Conservation (phyloP, 352 stramenopile genomes). For the Globisporangium acanthophoron region DNA sequence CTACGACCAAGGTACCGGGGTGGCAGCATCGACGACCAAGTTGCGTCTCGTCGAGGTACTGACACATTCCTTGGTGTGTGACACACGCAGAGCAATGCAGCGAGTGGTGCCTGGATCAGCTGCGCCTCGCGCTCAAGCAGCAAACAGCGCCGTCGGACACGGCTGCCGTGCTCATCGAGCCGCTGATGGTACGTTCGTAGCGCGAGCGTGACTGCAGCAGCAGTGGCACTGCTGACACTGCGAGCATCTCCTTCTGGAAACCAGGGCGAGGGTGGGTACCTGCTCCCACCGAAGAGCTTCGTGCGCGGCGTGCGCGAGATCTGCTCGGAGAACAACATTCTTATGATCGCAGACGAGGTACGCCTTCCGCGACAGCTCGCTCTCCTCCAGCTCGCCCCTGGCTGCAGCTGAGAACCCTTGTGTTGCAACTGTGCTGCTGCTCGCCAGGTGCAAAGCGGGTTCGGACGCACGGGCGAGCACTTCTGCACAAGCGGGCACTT, state of each 20-base stretch:
- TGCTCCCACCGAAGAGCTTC: conserved; percentile 87
- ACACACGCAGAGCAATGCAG: conserved; percentile 37
- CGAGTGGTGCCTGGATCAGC: conserved; percentile 74
- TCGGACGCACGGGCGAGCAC: conserved; percentile 82
- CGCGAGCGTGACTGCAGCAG: conserved; percentile 51
- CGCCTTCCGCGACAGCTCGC: background rate
- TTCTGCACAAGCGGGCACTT: conserved; percentile 85
- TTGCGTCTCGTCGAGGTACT: background rate
- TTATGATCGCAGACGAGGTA: conserved; percentile 90
- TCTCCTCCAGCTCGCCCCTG: too few species aligned
- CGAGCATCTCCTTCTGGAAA: conserved; percentile 59
- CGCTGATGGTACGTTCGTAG: conserved; percentile 66
- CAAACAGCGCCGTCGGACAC: conserved; percentile 82
- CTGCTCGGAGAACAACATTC: conserved; percentile 89
- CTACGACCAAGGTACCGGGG: background rate
- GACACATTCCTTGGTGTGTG: background rate
- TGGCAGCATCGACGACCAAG: too few species aligned
- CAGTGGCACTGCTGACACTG: background rate
- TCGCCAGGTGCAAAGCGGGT: conserved; percentile 71
- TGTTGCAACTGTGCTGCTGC: background rate
- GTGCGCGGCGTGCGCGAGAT: conserved; percentile 86
- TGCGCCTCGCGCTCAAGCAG: conserved; percentile 88
- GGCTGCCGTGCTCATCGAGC: conserved; percentile 91
- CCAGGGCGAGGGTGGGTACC: conserved; percentile 94
- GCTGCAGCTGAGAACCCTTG: background rate